Evolutionary conservation across 1,284 basidiomycete species (phyloP).

Genomic region (Austropuccinia psidii): DNA sequence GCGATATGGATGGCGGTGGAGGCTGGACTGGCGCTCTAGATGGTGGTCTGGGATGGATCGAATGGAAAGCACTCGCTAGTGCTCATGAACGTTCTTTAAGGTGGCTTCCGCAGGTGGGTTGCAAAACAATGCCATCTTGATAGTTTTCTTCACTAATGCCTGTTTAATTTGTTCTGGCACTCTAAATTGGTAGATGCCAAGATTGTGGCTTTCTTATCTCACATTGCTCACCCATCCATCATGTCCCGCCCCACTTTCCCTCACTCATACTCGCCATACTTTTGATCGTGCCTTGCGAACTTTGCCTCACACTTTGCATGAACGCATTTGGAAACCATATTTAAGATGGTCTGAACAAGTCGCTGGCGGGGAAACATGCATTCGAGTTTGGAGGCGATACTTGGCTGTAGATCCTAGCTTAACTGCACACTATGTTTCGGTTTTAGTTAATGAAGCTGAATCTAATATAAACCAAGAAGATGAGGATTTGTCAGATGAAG

Average conservation of each 20-base stretch:
- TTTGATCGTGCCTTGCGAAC: slow-evolving; percentile 93
- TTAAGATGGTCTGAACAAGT: slow-evolving; percentile 83
- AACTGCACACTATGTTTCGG: slow-evolving; percentile 44
- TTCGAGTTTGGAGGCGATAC: slow-evolving; percentile 82
- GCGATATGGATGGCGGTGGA: slow-evolving; percentile 44
- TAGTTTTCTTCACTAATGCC: not conserved
- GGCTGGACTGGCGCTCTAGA: slow-evolving; percentile 76
- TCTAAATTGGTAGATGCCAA: slow-evolving; percentile 61
- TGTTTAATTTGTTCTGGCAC: not conserved
- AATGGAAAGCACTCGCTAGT: slow-evolving; percentile 84
- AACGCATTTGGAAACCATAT: slow-evolving; percentile 86
- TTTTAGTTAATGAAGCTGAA: slow-evolving; percentile 41
- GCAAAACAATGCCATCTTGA: not conserved
- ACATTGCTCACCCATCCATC: slow-evolving; percentile 81
- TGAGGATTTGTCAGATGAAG: slow-evolving; percentile 39
- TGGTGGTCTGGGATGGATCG: slow-evolving; percentile 78
- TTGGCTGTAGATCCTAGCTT: slow-evolving; percentile 54
- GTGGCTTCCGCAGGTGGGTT: slow-evolving; percentile 78
- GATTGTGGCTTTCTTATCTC: slow-evolving; percentile 87
- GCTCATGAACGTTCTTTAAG: slow-evolving; percentile 85
- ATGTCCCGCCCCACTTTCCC: slow-evolving; percentile 73
- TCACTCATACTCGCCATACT: slow-evolving; percentile 83
- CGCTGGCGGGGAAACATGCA: slow-evolving; percentile 69
- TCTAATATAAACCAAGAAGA: slow-evolving; percentile 37
- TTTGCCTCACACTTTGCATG: slow-evolving; percentile 86